Conservation (phyloP, 768 basidiomycete genomes). For the Cubamyces lactineus region DNA sequence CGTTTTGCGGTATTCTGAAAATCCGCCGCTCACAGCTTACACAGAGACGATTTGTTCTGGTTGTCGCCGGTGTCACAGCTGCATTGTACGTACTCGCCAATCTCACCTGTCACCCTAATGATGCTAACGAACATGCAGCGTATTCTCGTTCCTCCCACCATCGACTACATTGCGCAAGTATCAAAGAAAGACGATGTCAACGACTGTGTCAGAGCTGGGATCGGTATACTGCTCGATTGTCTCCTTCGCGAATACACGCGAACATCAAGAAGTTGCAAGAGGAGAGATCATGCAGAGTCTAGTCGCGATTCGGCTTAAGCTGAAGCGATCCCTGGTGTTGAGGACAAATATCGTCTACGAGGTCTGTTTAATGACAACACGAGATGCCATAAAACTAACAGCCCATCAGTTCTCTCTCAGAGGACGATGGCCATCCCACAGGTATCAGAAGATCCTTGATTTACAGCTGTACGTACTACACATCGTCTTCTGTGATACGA, state of each 20-base stretch:
- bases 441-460: constrained; percentile 72
- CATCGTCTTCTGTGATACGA: background rate
- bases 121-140: constrained; percentile 38
- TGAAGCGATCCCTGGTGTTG: constrained; percentile 61
- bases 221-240: constrained; percentile 76
- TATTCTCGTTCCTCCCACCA: constrained; percentile 77
- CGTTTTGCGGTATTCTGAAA: background rate
- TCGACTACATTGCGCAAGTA: constrained; percentile 74
- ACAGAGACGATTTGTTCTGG: constrained; percentile 70
- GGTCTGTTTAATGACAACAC: constrained; percentile 40
- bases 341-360: constrained; percentile 68
- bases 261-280: constrained; percentile 47
- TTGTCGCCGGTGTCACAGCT: constrained; percentile 69
- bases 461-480: constrained; percentile 58
- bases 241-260: constrained; percentile 64
- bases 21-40: background rate
- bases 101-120: constrained; percentile 26
- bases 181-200: constrained; percentile 70
- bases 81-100: constrained; percentile 63
- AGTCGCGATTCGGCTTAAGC: constrained; percentile 75
- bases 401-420: constrained; percentile 65
- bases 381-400: background rate
- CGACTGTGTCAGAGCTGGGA: constrained; percentile 68
- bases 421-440: constrained; percentile 78
- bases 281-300: constrained; percentile 62